phyloP scores from a whole-genome alignment of 1,139 yeast genomes.

The Nakaseomyces uthaithaninus region DNA sequence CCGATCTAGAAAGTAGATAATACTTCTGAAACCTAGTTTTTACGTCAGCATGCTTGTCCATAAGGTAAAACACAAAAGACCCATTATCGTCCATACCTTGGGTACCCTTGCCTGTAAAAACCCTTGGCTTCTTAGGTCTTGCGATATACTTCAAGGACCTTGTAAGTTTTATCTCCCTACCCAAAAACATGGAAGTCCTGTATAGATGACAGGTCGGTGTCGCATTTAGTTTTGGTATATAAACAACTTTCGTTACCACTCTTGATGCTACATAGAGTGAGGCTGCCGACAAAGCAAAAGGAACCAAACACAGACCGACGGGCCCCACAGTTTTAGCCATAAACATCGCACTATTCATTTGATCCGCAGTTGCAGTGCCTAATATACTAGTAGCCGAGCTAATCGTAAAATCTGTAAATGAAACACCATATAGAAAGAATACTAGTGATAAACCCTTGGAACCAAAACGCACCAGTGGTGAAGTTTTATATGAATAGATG shows the following conservation, averaged over 20 bases:
- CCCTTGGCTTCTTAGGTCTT: slow-evolving; percentile 18
- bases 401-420: slow-evolving; percentile 27
- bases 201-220: slow-evolving; percentile 20
- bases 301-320: slow-evolving; percentile 22
- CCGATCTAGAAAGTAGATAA: slow-evolving; percentile 28
- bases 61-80: slow-evolving; percentile 24
- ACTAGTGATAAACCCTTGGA: slow-evolving; percentile 24
- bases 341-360: slow-evolving; percentile 14
- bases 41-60: slow-evolving; percentile 13
- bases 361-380: slow-evolving; percentile 14
- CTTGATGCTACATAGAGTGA: slow-evolving; percentile 25
- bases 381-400: slow-evolving; percentile 20
- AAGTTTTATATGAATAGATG: slow-evolving; percentile 21
- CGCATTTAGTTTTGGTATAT: slow-evolving; percentile 18
- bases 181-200: slow-evolving; percentile 19
- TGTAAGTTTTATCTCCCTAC: slow-evolving; percentile 14
- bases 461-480: slow-evolving; percentile 20
- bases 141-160: slow-evolving; percentile 18
- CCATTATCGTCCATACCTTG: slow-evolving; percentile 30
- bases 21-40: slow-evolving; percentile 18
- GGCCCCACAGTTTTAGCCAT: slow-evolving; percentile 22
- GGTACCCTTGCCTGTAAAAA: slow-evolving; percentile 28
- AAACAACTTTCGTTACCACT: slow-evolving; percentile 24
- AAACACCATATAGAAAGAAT: slow-evolving; percentile 24
- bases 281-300: slow-evolving; percentile 24